Evolutionary conservation across 139 green algal genomes (phyloP), one percentile per base, ranked within the genome.

Genomic region (Chlamydomonas sphaeroides): DNA sequence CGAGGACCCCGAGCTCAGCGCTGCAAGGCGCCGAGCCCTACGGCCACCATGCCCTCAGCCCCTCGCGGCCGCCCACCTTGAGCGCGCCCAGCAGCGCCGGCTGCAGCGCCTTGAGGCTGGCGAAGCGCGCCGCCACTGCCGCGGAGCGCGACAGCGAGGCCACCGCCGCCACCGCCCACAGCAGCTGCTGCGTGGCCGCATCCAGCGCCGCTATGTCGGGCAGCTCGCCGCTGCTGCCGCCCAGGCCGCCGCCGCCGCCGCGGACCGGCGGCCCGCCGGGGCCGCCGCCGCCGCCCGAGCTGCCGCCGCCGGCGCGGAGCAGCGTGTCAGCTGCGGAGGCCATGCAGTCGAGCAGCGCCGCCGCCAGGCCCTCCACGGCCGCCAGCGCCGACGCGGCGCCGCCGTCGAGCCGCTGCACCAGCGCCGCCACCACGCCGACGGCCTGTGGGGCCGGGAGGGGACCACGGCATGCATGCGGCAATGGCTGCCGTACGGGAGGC

Each of bases 111-210:
- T 78, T 79, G 68, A 85, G 59, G 26, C 51, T 75, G 20, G 80
- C 80, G 28, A 85, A 71, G 25, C 80, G 59, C 28, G 80, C 80
- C 26, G 80, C 80, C 68, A 85, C 80, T 35, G 80, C 68, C 30
- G 80, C 80, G 25, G 36, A 66, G 30, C 80, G 68, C 23, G 56
- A 80, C 61, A 85, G 80, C 80, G 38, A 45, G 30, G 56, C 68
- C 61, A 85, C 56, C 25, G 80, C 80, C 63, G 80, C 80, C 68
- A 84, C 74, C 21, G 25, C 42, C 74, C 74, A 80, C 74, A 80
- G 57, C 39, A 80, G 74, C 74, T 80, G 74, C 18, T 80, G 74
- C 6, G 32, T 30, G 28, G 39, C 66, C 18, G 3, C 39, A 38
- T 41, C 38, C 26, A 51, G 25, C 66, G 38, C 25, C n/a, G 17